Conservation (phyloP, 805 yeast genomes). For the Pichia gijzeniarum region DNA sequence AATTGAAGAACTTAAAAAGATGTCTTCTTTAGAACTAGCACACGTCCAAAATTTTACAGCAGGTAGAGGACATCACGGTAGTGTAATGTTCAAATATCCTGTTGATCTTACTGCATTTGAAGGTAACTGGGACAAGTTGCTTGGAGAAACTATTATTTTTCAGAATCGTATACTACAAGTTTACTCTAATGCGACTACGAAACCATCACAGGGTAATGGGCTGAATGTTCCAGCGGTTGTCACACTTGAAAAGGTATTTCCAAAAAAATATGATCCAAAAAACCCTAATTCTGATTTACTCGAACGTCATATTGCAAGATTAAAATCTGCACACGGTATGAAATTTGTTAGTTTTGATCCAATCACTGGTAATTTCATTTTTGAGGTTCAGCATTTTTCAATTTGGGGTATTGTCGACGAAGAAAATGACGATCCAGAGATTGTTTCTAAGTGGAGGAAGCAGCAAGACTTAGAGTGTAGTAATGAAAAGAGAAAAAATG, state of each 20-base stretch:
- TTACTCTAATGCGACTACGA: conserved; percentile 45
- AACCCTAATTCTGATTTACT: conserved; percentile 22
- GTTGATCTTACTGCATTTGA: conserved; percentile 60
- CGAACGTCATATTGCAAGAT: conserved; percentile 41
- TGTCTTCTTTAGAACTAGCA: conserved; percentile 43
- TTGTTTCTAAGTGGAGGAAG: conserved; percentile 26
- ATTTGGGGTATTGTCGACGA: conserved; percentile 86
- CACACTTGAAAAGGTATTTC: conserved; percentile 55
- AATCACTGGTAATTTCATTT: conserved; percentile 67
- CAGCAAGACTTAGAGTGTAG: conserved; percentile 22
- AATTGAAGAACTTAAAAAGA: conserved; percentile 38
- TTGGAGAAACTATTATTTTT: conserved; percentile 42
- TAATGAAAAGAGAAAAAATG: conserved; percentile 17
- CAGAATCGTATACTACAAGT: conserved; percentile 50
- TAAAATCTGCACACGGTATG: conserved; percentile 59
- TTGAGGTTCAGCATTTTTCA: conserved; percentile 85
- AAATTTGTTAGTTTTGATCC: conserved; percentile 77
- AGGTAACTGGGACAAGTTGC: conserved; percentile 32
- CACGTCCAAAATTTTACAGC: conserved; percentile 57
- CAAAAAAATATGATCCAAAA: conserved; percentile 33
- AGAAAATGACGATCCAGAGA: conserved; percentile 47
- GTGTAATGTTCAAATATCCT: conserved; percentile 56
- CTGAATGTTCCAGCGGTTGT: conserved; percentile 73
- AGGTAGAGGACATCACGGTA: conserved; percentile 65
- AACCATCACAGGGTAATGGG: conserved; percentile 63